These are phyloP conservation scores for Umbelopsis ramanniana DNA, from an alignment of 192 early-diverging fungal species.

Conservation along the genomic window DNA sequence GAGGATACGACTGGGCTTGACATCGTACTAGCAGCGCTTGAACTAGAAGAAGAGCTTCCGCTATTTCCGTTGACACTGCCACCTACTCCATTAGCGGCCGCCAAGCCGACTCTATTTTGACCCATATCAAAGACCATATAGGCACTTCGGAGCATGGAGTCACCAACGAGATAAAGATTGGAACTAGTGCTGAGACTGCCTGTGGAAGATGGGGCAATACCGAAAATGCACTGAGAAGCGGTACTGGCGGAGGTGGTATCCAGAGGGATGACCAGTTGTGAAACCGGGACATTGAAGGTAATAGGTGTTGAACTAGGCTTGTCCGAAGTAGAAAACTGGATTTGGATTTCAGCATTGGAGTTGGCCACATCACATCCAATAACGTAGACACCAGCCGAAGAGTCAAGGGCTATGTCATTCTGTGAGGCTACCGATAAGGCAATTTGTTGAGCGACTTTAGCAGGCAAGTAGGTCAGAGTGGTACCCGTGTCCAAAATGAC, in stretches of 20 bases:
- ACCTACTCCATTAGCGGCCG: slow-evolving; percentile 29
- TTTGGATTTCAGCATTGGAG: slow-evolving; percentile 15
- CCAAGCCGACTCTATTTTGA: slow-evolving; percentile 35
- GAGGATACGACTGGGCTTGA: not conserved
- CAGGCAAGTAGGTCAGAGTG: slow-evolving; percentile 37
- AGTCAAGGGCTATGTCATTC: slow-evolving; percentile 24
- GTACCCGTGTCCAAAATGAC: slow-evolving; percentile 44
- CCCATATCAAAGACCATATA: slow-evolving; percentile 47
- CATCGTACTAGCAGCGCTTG: not conserved
- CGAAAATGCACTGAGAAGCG: slow-evolving; percentile 32
- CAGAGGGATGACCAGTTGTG: slow-evolving; percentile 35
- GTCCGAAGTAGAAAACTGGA: slow-evolving; percentile 26
- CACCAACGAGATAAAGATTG: slow-evolving; percentile 41
- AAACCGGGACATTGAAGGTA: slow-evolving; percentile 23
- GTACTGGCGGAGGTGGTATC: slow-evolving; percentile 24
- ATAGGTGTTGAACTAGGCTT: slow-evolving; percentile 25
- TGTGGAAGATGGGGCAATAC: slow-evolving; percentile 31
- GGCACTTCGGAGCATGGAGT: slow-evolving; percentile 36
- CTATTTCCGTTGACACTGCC: slow-evolving; percentile 20
- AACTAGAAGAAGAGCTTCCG: not conserved
- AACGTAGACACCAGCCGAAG: slow-evolving; percentile 29
- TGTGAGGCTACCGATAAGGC: slow-evolving; percentile 26
- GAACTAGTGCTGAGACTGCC: slow-evolving; percentile 4
- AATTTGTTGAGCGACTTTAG: slow-evolving; percentile 26
- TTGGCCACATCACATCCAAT: slow-evolving; percentile 30